These are phyloP conservation scores for Pseudonitzschia delicatissima DNA, from an alignment of 108 stramenopile genomes.

Conservation along the genomic window DNA sequence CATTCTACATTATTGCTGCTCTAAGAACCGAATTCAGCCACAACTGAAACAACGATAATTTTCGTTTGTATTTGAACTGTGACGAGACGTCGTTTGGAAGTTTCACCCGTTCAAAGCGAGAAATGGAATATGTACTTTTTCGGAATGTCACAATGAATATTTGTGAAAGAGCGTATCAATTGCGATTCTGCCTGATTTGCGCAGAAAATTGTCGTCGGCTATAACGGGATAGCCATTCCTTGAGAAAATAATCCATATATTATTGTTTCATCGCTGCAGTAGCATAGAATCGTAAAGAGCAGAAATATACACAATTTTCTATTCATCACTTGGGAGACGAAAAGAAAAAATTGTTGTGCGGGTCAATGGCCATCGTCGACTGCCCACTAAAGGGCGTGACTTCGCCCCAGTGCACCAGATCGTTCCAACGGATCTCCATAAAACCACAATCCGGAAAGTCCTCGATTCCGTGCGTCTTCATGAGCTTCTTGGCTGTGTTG, in stretches of 20 bases:
- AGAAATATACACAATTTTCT: not conserved
- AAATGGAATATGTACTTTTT: no score
- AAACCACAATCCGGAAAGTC: slow-evolving; percentile 5
- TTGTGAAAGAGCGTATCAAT: no score
- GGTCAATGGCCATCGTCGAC: slow-evolving; percentile 1
- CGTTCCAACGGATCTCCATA: slow-evolving; percentile 7
- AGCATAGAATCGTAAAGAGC: not conserved
- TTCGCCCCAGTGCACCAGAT: not conserved
- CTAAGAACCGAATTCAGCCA: no score
- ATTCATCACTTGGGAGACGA: not conserved
- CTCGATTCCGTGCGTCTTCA: slow-evolving; percentile 13
- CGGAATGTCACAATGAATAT: no score
- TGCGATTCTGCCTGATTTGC: no score
- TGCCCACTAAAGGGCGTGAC: not conserved
- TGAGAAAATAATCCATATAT: not conserved
- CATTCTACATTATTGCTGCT: no score
- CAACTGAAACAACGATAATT: no score
- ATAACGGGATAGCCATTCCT: no score
- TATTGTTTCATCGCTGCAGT: not conserved
- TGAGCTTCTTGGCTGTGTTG: slow-evolving; percentile 10
- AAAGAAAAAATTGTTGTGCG: slow-evolving; percentile 7
- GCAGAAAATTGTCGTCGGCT: no score
- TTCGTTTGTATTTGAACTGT: no score
- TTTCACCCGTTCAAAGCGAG: no score
- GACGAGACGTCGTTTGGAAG: no score